Evolutionary conservation across 2,329 filamentous ascomycete genomes (phyloP).

Genomic region (Metarhizium anisopliae): DNA sequence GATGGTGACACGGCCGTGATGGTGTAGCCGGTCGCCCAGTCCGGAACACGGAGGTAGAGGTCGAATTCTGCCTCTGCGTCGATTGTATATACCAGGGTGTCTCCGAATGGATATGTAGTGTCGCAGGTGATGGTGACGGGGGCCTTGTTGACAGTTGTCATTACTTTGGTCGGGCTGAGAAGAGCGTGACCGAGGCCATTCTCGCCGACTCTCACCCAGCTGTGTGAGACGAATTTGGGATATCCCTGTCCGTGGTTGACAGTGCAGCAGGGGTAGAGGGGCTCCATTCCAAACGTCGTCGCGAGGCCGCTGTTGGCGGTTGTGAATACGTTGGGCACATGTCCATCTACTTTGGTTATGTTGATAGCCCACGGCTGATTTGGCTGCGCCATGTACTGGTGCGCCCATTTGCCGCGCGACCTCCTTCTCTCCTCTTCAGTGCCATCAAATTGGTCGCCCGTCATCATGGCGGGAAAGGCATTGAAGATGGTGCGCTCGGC

Average conservation of each 20-base stretch:
- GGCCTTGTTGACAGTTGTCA: constrained; percentile 23
- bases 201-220: constrained; percentile 32
- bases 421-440: too few relatives aligned
- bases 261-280: constrained; percentile 46
- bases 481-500: constrained; percentile 46
- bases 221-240: constrained; percentile 43
- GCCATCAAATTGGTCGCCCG: constrained; percentile 23
- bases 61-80: constrained; percentile 16
- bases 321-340: constrained; percentile 28
- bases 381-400: constrained; percentile 44
- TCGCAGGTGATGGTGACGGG: constrained; percentile 32
- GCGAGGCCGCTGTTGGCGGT: constrained; percentile 31
- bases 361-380: constrained; percentile 40
- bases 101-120: constrained; percentile 36
- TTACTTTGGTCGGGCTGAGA: constrained; percentile 34
- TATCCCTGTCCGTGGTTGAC: constrained; percentile 50
- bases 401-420: constrained; percentile 34
- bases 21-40: constrained; percentile 10
- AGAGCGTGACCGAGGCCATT: constrained; percentile 41
- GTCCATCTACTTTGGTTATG: constrained; percentile 25
- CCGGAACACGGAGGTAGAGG: constrained; percentile 20
- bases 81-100: constrained; percentile 19
- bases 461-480: constrained; percentile 40
- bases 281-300: constrained; percentile 40
- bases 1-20: background rate